A percentile compares a stretch with the other conserved stretches of the same genome.
phyloP scores from a whole-genome alignment of 495 filamentous ascomycete genomes.

The Xylaria sp. region DNA sequence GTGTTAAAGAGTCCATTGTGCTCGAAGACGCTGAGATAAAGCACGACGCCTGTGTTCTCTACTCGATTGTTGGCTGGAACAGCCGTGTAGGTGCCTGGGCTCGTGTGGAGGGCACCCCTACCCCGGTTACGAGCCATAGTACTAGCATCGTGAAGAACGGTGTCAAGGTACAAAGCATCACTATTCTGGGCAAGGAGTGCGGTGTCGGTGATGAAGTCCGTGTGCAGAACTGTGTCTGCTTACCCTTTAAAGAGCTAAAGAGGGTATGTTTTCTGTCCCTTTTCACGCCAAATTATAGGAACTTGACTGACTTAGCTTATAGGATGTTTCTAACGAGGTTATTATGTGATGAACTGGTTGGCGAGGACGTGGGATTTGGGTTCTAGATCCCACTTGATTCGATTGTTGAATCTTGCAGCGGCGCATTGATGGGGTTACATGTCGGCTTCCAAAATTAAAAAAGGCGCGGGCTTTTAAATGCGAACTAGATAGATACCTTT shows the following conservation, averaged over 20 bases:
- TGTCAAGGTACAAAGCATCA: constrained; percentile 98
- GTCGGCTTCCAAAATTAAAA: constrained; percentile 10
- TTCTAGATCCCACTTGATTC: neutral
- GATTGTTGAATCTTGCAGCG: constrained; percentile 10
- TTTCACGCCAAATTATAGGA: neutral
- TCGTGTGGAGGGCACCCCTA: constrained; percentile 94
- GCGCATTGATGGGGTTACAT: constrained; percentile 13
- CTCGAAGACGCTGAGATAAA: constrained; percentile 95
- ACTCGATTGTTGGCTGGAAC: constrained; percentile 97
- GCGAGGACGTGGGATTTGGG: neutral
- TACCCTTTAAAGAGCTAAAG: constrained; percentile 99
- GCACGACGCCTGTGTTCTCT: constrained; percentile 95
- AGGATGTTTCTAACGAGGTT: constrained; percentile 94
- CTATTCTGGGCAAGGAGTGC: constrained; percentile 97
- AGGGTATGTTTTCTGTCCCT: constrained; percentile 67
- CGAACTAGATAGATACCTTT: constrained; percentile 19
- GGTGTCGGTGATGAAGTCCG: constrained; percentile 92
- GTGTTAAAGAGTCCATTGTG: constrained; percentile 95
- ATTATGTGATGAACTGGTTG: constrained; percentile 76
- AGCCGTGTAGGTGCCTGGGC: constrained; percentile 97
- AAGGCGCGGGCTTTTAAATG: constrained; percentile 15
- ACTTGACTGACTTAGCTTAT: constrained; percentile 44
- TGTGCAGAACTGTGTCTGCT: constrained; percentile 97
- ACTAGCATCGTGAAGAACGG: constrained; percentile 97
- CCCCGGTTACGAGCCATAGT: constrained; percentile 84